Conservation (phyloP, 345 rosid species). For the Eutrema heterophyllum region DNA sequence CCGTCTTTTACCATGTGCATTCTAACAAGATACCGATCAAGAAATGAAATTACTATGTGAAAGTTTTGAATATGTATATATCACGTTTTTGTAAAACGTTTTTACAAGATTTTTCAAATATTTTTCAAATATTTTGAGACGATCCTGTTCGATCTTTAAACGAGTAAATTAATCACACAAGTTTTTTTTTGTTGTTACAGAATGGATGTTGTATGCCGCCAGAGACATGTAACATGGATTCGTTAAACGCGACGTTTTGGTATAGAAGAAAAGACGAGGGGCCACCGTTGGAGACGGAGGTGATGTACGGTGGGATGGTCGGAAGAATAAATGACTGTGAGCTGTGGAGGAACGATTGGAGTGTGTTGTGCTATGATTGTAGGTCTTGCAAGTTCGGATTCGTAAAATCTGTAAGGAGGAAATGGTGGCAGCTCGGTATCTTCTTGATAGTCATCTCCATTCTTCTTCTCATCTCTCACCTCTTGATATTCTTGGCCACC, state of each 20-base stretch:
- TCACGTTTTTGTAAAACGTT: neutral
- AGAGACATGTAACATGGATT: slow-evolving; percentile 45
- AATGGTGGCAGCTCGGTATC: slow-evolving; percentile 71
- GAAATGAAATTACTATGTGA: neutral
- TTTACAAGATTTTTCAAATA: neutral
- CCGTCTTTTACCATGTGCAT: no score
- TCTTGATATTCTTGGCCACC: slow-evolving; percentile 50
- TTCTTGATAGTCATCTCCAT: slow-evolving; percentile 51
- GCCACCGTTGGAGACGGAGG: neutral
- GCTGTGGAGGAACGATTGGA: slow-evolving; percentile 47
- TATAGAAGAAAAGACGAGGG: slow-evolving; percentile 30
- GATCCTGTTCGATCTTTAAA: neutral
- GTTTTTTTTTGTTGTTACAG: slow-evolving; percentile 28
- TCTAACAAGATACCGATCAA: neutral
- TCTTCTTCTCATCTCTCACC: slow-evolving; percentile 51
- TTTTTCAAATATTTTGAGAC: neutral
- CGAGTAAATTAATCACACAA: neutral
- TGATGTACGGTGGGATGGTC: slow-evolving; percentile 14
- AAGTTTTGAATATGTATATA: neutral
- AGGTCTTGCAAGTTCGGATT: slow-evolving; percentile 54
- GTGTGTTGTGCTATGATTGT: slow-evolving; percentile 55
- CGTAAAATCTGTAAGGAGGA: slow-evolving; percentile 39
- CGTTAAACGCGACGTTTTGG: slow-evolving; percentile 64
- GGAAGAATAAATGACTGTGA: slow-evolving; percentile 42
- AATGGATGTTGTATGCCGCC: slow-evolving; percentile 84